phyloP scores from a whole-genome alignment of 495 filamentous ascomycete genomes.

The Letharia columbiana region DNA sequence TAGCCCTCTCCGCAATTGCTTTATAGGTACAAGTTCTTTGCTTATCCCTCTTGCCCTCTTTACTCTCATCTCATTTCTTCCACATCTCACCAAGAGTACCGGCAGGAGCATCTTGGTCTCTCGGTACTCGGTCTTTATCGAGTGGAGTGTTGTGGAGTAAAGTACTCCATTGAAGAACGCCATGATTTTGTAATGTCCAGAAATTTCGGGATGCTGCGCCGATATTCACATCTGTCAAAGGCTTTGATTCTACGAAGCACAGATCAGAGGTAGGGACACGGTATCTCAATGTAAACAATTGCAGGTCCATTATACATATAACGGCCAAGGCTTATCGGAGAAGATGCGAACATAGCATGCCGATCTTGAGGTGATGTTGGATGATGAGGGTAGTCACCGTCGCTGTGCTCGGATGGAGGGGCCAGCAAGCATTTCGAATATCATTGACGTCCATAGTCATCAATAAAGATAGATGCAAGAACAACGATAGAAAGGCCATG shows the following conservation, averaged over 20 bases:
- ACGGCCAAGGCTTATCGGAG: neutral
- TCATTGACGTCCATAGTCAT: neutral
- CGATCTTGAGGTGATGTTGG: neutral
- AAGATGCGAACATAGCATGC: neutral
- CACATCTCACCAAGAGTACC: neutral
- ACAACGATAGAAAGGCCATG: too few relatives aligned
- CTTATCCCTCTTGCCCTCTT: too few relatives aligned
- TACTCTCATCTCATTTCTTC: neutral
- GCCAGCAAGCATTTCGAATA: neutral
- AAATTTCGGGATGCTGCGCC: too few relatives aligned
- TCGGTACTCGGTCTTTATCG: neutral
- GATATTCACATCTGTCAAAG: too few relatives aligned
- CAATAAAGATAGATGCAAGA: neutral
- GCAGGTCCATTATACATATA: too few relatives aligned
- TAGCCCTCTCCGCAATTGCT: too few relatives aligned
- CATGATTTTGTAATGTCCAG: too few relatives aligned
- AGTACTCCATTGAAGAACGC: too few relatives aligned
- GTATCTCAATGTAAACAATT: too few relatives aligned
- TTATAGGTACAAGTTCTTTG: too few relatives aligned
- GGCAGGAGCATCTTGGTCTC: neutral
- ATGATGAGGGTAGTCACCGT: neutral
- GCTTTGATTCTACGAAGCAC: too few relatives aligned
- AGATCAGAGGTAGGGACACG: too few relatives aligned
- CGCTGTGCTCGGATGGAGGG: neutral
- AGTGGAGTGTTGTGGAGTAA: neutral